Percentiles rank a stretch among this genome's conserved stretches.
phyloP scores from a whole-genome alignment of 257 asterid species.

The Linderniella brevidens region DNA sequence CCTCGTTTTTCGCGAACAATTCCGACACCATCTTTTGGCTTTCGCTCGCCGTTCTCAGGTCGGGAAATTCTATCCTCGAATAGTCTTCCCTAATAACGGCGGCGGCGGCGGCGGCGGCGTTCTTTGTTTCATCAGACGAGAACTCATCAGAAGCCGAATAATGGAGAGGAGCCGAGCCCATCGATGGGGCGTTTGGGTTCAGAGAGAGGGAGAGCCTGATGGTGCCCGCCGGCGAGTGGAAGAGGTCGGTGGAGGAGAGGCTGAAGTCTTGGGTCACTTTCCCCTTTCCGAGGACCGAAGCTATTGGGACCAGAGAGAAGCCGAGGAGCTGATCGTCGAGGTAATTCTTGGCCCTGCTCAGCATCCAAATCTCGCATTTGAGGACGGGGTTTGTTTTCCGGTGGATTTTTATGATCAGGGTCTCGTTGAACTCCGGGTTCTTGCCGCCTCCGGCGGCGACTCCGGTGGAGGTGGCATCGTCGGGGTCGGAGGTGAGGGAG shows the following conservation, averaged over 20 bases:
- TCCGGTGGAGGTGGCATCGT: slow-evolving; percentile 50
- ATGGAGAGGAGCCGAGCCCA: slow-evolving; percentile 33
- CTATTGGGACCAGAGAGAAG: slow-evolving; percentile 71
- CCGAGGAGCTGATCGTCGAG: slow-evolving; percentile 91
- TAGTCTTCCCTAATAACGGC: slow-evolving; percentile 15
- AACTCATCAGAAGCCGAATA: slow-evolving; percentile 17
- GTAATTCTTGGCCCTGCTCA: slow-evolving; percentile 84
- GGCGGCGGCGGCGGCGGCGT: too few species aligned
- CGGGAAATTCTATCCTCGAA: slow-evolving; percentile 86
- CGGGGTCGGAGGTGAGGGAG: slow-evolving; percentile 79
- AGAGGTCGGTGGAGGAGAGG: slow-evolving; percentile 81
- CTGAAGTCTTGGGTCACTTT: slow-evolving; percentile 77
- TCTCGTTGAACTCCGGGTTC: slow-evolving; percentile 73
- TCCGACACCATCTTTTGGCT: slow-evolving; percentile 78
- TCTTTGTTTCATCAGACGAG: slow-evolving; percentile 19
- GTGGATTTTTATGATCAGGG: slow-evolving; percentile 35
- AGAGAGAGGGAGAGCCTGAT: slow-evolving; percentile 62
- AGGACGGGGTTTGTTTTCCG: slow-evolving; percentile 46
- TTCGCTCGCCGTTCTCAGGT: slow-evolving; percentile 63
- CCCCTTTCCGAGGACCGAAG: slow-evolving; percentile 49
- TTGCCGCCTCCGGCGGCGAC: slow-evolving; percentile 83
- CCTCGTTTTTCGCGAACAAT: slow-evolving; percentile 24
- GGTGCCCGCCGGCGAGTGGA: slow-evolving; percentile 97
- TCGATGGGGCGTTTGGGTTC: slow-evolving; percentile 53
- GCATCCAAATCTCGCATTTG: slow-evolving; percentile 95